Percentiles rank a stretch among this genome's conserved stretches.
These are phyloP conservation scores for Pseudopyrenochaeta lycopersici DNA, from an alignment of 2,329 filamentous ascomycete genomes.

Conservation along the genomic window DNA sequence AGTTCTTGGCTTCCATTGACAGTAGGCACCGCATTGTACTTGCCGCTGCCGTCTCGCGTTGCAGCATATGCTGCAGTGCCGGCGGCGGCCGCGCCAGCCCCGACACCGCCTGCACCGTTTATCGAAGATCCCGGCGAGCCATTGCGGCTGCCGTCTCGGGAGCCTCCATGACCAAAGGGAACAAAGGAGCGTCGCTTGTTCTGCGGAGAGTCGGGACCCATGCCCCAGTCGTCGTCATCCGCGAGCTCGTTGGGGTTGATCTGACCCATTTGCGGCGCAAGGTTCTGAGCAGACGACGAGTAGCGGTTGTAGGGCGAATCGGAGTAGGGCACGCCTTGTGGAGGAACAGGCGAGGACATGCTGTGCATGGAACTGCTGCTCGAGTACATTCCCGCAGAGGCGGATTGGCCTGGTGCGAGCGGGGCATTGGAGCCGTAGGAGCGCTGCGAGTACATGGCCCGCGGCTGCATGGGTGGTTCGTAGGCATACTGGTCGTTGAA, in stretches of 20 bases:
- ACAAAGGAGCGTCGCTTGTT: conserved; percentile 68
- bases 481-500: conserved; percentile 37
- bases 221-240: conserved; percentile 88
- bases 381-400: conserved; percentile 46
- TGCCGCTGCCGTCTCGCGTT: conserved; percentile 50
- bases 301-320: conserved; percentile 75
- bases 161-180: conserved; percentile 56
- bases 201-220: conserved; percentile 61
- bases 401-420: conserved; percentile 41
- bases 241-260: conserved; percentile 82
- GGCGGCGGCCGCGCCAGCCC: conserved; percentile 48
- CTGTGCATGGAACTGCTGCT: conserved; percentile 57
- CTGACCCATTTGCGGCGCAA: conserved; percentile 49
- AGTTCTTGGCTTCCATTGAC: conserved; percentile 29
- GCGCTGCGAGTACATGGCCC: conserved; percentile 33
- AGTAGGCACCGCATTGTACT: conserved; percentile 66
- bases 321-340: conserved; percentile 56
- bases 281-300: conserved; percentile 49
- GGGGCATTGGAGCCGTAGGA: conserved; percentile 31
- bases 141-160: conserved; percentile 51
- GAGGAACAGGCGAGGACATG: conserved; percentile 49
- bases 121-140: conserved; percentile 53
- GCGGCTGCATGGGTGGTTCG: conserved; percentile 29
- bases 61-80: conserved; percentile 35
- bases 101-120: conserved; percentile 51